Conservation (phyloP, 805 yeast species). For the Nadsonia fulvescens region DNA sequence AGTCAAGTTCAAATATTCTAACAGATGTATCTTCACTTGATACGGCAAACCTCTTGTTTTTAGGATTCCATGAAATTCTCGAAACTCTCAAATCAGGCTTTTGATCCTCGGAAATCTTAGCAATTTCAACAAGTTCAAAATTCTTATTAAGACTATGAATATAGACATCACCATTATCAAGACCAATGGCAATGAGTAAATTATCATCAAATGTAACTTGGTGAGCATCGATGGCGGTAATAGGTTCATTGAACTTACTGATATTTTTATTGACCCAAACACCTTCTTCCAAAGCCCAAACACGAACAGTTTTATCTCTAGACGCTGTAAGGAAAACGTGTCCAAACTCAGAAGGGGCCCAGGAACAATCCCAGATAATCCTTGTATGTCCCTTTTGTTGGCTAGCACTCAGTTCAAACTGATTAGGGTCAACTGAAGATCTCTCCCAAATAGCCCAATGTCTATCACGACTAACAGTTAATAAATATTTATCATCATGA, state of each 20-base stretch:
- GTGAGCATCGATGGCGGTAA: slow-evolving; percentile 45
- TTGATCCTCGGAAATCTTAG: slow-evolving; percentile 20
- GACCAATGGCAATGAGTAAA: slow-evolving; percentile 37
- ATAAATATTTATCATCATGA: slow-evolving; percentile 39
- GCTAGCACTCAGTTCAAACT: slow-evolving; percentile 22
- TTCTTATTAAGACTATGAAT: slow-evolving; percentile 23
- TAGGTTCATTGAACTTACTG: slow-evolving; percentile 34
- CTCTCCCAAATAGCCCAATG: slow-evolving; percentile 60
- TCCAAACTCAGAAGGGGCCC: slow-evolving; percentile 37
- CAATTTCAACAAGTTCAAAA: slow-evolving; percentile 15
- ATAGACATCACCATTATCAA: slow-evolving; percentile 46
- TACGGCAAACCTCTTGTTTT: slow-evolving; percentile 27
- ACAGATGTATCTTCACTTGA: slow-evolving; percentile 53
- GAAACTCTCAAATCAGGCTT: slow-evolving; percentile 48
- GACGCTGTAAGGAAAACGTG: slow-evolving; percentile 61
- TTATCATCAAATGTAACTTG: slow-evolving; percentile 14
- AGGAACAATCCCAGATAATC: slow-evolving; percentile 89
- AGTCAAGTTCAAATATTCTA: slow-evolving; percentile 17
- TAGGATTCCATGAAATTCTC: slow-evolving; percentile 39
- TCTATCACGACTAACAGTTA: slow-evolving; percentile 82
- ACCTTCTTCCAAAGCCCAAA: slow-evolving; percentile 34
- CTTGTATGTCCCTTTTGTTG: slow-evolving; percentile 71
- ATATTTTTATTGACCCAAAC: slow-evolving; percentile 21
- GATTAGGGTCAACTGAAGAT: slow-evolving; percentile 11
- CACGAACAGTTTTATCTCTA: slow-evolving; percentile 63